These are phyloP conservation scores for Suillus occidentalis DNA, from an alignment of 768 basidiomycete species.

Conservation along the genomic window DNA sequence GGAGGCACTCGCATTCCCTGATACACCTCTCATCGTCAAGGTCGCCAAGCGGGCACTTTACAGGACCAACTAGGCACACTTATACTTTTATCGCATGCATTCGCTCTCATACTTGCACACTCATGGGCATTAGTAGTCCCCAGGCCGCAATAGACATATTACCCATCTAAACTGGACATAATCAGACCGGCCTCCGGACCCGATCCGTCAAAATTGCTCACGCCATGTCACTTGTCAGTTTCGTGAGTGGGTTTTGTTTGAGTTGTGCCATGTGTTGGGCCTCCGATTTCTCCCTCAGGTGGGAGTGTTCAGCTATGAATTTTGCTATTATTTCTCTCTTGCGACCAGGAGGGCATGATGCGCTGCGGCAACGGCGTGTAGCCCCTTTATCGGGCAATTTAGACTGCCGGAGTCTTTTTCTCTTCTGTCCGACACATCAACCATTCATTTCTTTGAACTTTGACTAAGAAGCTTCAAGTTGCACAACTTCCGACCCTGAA, in stretches of 20 bases:
- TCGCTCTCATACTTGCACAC: conserved; percentile 14
- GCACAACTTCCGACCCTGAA: background rate
- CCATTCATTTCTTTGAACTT: too few relatives aligned
- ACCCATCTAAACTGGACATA: background rate
- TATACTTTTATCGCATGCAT: conserved; percentile 14
- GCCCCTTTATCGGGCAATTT: background rate
- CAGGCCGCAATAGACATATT: conserved; percentile 20
- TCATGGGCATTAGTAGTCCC: conserved; percentile 18
- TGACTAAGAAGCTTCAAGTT: too few relatives aligned
- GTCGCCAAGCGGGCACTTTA: conserved; percentile 93
- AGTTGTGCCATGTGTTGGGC: background rate
- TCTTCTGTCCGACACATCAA: background rate
- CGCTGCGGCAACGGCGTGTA: background rate
- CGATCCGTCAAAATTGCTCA: background rate
- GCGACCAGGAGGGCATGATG: background rate
- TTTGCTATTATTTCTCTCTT: background rate
- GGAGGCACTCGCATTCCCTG: conserved; percentile 92
- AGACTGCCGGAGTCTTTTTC: background rate
- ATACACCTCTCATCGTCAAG: conserved; percentile 87
- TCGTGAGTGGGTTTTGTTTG: background rate
- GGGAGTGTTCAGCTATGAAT: background rate
- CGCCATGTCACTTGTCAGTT: background rate
- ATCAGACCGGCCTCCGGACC: background rate
- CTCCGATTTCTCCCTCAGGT: background rate
- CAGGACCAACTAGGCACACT: conserved; percentile 62